phyloP scores from a whole-genome alignment of 208 protist species.

The Vickermania ingenoplastis region DNA sequence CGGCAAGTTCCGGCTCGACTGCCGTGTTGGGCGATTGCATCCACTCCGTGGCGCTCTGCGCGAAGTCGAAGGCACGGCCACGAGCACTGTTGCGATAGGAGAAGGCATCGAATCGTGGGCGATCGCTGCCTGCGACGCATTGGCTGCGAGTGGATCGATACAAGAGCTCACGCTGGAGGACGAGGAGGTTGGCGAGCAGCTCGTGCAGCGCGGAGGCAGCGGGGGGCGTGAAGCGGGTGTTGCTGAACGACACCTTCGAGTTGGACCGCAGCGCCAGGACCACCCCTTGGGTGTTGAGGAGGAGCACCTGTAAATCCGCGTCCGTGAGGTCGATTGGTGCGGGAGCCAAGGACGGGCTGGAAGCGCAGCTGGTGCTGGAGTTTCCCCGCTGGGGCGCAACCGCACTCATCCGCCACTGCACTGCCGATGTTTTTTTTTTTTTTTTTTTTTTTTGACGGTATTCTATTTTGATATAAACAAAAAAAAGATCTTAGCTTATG shows the following conservation, averaged over 20 bases:
- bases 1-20: conserved; percentile 2
- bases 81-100: neutral
- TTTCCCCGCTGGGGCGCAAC: too few species aligned
- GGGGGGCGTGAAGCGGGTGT: neutral
- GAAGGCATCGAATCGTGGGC: neutral
- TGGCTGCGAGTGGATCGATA: neutral
- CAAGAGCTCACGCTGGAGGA: neutral
- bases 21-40: neutral
- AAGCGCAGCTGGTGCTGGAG: too few species aligned
- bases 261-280: neutral
- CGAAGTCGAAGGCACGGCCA: too few species aligned
- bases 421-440: too few species aligned
- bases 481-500: too few species aligned
- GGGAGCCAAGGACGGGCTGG: too few species aligned
- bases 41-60: neutral
- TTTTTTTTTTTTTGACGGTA: too few species aligned
- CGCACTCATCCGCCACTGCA: too few species aligned
- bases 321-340: neutral
- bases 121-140: neutral
- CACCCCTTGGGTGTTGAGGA: neutral
- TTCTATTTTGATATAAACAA: too few species aligned
- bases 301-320: neutral
- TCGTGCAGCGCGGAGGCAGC: neutral
- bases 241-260: neutral
- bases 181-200: neutral